Evolutionary conservation across 257 asterid species (phyloP), one percentile per base, ranked within the genome.

Genomic region (Cinchona pubescens): DNA sequence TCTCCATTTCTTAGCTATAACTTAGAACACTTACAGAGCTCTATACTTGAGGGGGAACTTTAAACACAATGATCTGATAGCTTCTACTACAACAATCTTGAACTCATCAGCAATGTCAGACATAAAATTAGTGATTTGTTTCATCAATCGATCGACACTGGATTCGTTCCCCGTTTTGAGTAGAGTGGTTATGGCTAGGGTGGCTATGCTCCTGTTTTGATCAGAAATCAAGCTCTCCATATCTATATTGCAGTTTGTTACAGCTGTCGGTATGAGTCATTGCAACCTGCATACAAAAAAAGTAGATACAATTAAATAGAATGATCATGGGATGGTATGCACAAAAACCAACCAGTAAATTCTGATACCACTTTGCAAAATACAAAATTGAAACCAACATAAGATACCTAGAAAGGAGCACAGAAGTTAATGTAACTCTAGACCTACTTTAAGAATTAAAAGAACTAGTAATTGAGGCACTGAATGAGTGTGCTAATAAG

Each of bases 91-190:
- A 72, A 93, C 98, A 83, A 93, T 91, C 87, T 93, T 91, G 88
- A 93, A 91, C 84, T 93, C 98, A 79, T 93, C 98, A 49, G 98
- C 98, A 82, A 93, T 93, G 79, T 93, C 98, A 53, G 98, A 93
- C 98, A 93, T 93, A 78, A 93, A 93, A 72, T 85, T 91, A 34
- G 98, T 93, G 78, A 93, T 93, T 78, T 93, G 98, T 81, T 93
- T 93, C 96, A 91, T 93, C 82, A 93, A 83, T 38, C 98, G 97
- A 69, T 93, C 98, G 75, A 93, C 88, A 79, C 98, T 93, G 25
- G 98, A 91, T 77, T 93, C 98, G 58, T 90, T 93, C 80, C 98
- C 97, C 30, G 98, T 93, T 87, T 93, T 93, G 73, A 93, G 95
- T 70, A 93, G 87, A 38, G 98, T 93, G 80, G 97, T 93, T 74